Evolutionary conservation across 2,329 filamentous ascomycete genomes (phyloP).

Genomic region (Venturia aucupariae): DNA sequence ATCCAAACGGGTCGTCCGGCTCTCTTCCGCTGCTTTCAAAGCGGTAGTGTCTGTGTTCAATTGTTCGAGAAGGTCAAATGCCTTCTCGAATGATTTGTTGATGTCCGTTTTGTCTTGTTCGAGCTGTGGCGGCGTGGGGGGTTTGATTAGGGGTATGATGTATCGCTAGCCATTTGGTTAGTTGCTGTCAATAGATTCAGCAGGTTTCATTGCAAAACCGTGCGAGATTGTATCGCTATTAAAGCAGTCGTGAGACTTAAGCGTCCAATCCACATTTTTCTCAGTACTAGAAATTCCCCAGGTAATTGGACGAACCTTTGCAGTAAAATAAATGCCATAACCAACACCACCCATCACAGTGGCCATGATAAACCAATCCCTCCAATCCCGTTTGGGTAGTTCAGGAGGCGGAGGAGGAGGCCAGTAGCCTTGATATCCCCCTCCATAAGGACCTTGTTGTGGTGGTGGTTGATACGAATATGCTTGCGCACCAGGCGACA

Average conservation of each 20-base stretch:
- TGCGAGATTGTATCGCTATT: neutral
- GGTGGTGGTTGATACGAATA: conserved; percentile 39
- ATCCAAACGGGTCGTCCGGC: conserved; percentile 76
- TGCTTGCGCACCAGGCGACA: conserved; percentile 30
- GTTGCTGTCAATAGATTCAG: neutral
- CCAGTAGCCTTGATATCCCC: conserved; percentile 44
- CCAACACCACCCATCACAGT: conserved; percentile 84
- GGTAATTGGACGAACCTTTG: conserved; percentile 52
- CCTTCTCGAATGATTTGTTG: conserved; percentile 86
- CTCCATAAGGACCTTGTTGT: conserved; percentile 35
- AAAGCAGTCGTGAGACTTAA: neutral
- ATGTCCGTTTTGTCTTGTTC: conserved; percentile 91
- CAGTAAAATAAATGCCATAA: conserved; percentile 80
- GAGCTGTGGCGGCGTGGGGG: conserved; percentile 85
- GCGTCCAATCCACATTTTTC: neutral
- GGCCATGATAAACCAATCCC: conserved; percentile 99
- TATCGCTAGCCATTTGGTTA: conserved; percentile 59
- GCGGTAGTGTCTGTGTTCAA: conserved; percentile 80
- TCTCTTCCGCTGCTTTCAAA: conserved; percentile 77
- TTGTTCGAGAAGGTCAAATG: conserved; percentile 86
- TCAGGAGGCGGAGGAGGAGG: conserved; percentile 43
- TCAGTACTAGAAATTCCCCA: no score
- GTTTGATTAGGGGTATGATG: conserved; percentile 79
- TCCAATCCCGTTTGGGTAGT: conserved; percentile 79
- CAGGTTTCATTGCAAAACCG: neutral